phyloP scores from a whole-genome alignment of 768 basidiomycete species.

The Xerocomus potaroensis region DNA sequence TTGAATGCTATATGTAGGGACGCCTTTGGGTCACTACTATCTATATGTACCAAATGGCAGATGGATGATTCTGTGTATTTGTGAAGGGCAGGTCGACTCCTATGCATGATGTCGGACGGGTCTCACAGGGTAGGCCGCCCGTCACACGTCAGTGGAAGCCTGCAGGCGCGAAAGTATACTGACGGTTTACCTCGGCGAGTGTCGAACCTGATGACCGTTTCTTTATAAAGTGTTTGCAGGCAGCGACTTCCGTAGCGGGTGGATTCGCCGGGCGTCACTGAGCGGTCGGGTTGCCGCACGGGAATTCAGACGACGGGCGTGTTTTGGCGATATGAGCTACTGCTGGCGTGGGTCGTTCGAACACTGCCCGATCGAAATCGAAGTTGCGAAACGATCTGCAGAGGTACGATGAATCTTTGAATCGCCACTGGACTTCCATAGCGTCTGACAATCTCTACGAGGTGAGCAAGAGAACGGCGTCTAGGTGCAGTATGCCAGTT shows the following conservation, averaged over 20 bases:
- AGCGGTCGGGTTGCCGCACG: background rate
- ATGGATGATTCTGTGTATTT: conserved; percentile 1
- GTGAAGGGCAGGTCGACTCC: conserved; percentile 25
- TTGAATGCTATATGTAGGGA: conserved; percentile 7
- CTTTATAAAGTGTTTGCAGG: background rate
- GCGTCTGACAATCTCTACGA: conserved; percentile 22
- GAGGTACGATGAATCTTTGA: conserved; percentile 21
- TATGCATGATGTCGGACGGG: conserved; percentile 1
- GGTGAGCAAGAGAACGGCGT: conserved; percentile 16
- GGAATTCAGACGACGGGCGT: background rate
- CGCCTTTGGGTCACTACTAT: conserved; percentile 13
- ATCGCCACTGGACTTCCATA: conserved; percentile 14
- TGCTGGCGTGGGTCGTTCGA: background rate
- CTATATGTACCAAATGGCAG: conserved; percentile 22
- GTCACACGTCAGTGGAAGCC: conserved; percentile 14
- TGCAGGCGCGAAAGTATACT: conserved; percentile 18
- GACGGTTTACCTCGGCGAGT: conserved; percentile 4
- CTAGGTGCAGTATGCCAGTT: conserved; percentile 9
- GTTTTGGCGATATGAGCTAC: no score
- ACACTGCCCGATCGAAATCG: conserved; percentile 13
- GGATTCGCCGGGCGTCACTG: conserved; percentile 7
- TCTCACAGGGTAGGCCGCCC: no score
- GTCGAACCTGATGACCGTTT: background rate
- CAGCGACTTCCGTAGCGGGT: background rate
- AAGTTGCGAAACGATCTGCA: conserved; percentile 18